Evolutionary conservation across 2,329 filamentous ascomycete genomes (phyloP).

Genomic region (Exophiala sp.): DNA sequence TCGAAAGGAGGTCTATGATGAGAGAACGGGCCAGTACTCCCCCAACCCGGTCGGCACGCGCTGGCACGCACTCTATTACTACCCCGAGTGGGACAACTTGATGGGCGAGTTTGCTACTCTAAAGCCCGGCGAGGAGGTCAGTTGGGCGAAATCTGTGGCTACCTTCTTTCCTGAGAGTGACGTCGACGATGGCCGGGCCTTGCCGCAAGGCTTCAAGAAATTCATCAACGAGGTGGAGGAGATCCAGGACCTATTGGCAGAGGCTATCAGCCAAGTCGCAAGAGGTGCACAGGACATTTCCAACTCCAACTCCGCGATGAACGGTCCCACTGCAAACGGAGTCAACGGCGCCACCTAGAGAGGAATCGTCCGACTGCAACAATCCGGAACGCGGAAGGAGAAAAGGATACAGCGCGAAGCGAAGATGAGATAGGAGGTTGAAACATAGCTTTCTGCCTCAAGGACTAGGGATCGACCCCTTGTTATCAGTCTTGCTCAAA

Average conservation of each 20-base stretch:
- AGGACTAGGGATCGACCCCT: too few species aligned
- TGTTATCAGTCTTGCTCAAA: too few species aligned
- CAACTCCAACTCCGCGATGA: neutral
- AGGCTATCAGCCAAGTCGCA: constrained; percentile 20
- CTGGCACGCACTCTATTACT: constrained; percentile 32
- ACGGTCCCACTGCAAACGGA: neutral
- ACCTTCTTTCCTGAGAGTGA: constrained; percentile 35
- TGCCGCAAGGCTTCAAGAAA: constrained; percentile 33
- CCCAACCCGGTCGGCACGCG: constrained; percentile 18
- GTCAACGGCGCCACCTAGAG: neutral
- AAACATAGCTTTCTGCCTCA: too few species aligned
- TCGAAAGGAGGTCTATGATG: constrained; percentile 35
- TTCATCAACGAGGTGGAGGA: constrained; percentile 35
- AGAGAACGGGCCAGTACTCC: constrained; percentile 9
- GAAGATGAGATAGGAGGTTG: neutral
- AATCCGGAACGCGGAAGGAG: too few species aligned
- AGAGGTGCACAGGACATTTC: neutral
- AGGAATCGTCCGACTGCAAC: too few species aligned
- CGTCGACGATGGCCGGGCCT: constrained; percentile 14
- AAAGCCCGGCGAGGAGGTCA: constrained; percentile 33
- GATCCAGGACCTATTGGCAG: constrained; percentile 33
- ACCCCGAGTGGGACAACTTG: constrained; percentile 39
- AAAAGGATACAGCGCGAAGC: too few species aligned
- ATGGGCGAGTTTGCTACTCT: constrained; percentile 36
- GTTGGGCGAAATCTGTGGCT: constrained; percentile 32